Evolutionary conservation across 1,139 yeast genomes (phyloP), one percentile per base, ranked within the genome.

Genomic region (Blastobotrys indianensis): DNA sequence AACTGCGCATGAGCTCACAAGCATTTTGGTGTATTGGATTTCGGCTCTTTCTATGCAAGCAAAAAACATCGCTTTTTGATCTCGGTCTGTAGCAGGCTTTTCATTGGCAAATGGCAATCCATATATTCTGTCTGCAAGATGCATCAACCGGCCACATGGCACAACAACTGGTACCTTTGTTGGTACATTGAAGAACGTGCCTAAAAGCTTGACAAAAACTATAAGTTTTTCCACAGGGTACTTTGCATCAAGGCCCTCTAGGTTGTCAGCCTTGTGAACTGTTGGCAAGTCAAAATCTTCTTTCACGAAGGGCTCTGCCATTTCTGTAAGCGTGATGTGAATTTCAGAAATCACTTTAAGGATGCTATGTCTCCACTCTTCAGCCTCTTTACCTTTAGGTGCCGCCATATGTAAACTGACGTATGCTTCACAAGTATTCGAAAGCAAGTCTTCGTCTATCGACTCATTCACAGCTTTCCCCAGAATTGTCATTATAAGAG

Each of bases 331-430:
- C 3, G 57, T 48, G 9, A 32, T 30, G 33, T 63, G 63, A 7
- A 61, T 46, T 36, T 61, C 64, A 5, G 51, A 48, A 11, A 64
- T 47, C 5, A 53, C 51, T 12, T 52, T 42, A 13, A 48, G 12
- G 11, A 58, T 40, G 4, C 55, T 51, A 8, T 55, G 41, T 43
- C 58, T 55, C 66, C 72, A 58, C 55, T 68, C 59, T 63, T 69
- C 59, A 6, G 60, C 57, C 28, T 70, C 72, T 28, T 60, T 55
- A 6, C 68, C 65, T 69, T 64, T 79, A 64, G 65, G 68, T 58
- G 74, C 84, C 55, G 75, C 75, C 70, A 70, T 73, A 67, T 86
- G 84, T 50, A 85, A 68, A 34, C 76, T 68, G 1, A 86, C 90
- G 56, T 74, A 75, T 0, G 79, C 73, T 32, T 69, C 67, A 53